These are phyloP conservation scores for Syzygium aromaticum DNA, from an alignment of 345 rosid species.

Conservation along the genomic window DNA sequence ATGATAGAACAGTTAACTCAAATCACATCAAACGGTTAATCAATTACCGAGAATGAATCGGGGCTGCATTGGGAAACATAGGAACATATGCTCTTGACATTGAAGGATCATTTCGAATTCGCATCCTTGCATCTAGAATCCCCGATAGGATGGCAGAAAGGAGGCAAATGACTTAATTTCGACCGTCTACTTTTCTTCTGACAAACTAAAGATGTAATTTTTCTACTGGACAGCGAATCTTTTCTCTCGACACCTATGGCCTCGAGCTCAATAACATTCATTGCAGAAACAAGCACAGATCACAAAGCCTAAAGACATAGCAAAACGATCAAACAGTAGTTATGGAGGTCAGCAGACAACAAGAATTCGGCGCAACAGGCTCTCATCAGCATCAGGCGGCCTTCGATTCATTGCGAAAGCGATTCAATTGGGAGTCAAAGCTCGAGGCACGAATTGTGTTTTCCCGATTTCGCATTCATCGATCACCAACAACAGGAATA, in stretches of 20 bases:
- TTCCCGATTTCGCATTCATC: not conserved
- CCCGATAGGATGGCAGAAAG: not conserved
- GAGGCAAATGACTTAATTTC: not conserved
- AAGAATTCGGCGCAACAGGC: not conserved
- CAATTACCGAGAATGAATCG: not conserved
- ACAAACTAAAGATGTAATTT: not conserved
- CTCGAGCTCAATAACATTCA: not conserved
- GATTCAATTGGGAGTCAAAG: not conserved
- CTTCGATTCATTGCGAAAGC: not conserved
- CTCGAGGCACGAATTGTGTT: not conserved
- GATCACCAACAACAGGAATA: not conserved
- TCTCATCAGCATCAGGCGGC: not conserved
- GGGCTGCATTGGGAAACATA: not conserved
- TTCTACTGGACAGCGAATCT: not conserved
- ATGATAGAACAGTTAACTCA: not conserved
- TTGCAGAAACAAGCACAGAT: not conserved
- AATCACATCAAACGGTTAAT: not conserved
- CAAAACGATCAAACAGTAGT: not conserved
- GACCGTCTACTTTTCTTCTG: not conserved
- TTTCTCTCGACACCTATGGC: not conserved
- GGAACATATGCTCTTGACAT: not conserved
- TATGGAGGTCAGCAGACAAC: not conserved
- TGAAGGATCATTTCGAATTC: not conserved
- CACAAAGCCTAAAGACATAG: not conserved
- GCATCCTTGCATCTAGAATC: not conserved